Base-by-base conservation (phyloP, 2,329 filamentous ascomycete genomes). In the Trichoderma atroviride region DNA sequence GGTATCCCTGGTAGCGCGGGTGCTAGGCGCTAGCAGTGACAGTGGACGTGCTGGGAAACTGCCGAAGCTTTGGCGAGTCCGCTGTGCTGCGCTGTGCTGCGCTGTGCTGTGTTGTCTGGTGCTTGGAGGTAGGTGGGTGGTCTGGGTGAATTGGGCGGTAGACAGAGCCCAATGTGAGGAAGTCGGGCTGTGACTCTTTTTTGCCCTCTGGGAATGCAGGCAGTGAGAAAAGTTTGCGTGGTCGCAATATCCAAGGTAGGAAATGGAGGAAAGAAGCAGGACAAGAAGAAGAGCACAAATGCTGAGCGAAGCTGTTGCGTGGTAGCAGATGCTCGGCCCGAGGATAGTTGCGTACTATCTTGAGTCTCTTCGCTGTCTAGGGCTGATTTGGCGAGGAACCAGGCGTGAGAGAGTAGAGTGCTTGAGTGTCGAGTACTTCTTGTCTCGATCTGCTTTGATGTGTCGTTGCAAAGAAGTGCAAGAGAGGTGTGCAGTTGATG, bases 231-330 rank as follows among this genome's bases (percentile, higher is more conserved):
- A 24, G 16, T n/a, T 43, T 9, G 16, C 47, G 47, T 5, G n/a
- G 7, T 10, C n/a, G 47, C 47, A 22, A 24, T 50, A 29, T 59
- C 6, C 40, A 19, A 40, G 14, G 43, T 11, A 33, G 47, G 4
- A 35, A 5, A 27, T n/a, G 47, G 19, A 29, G 29, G 22, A 29
- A 37, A 35, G 40, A 58, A 16, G 58, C 52, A 35, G 50, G 55
- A 35, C 14, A 27, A 40, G 50, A 10, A 52, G 58, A 9, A 22
- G 55, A 6, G 40, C 55, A 67, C 37, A 58, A 19, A 67, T 67
- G 63, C 55, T 67, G 63, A 59, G 63, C 63, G 40, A 59, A 9
- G 63, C 63, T 59, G 63, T 31, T 66, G 37, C 53, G 33, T 35
- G 22, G 47, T 59, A 43, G 57, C 57, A 29, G 22, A 59, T 67